phyloP scores from a whole-genome alignment of 176 grass and related monocot genomes.

The Oryza glumipatula region DNA sequence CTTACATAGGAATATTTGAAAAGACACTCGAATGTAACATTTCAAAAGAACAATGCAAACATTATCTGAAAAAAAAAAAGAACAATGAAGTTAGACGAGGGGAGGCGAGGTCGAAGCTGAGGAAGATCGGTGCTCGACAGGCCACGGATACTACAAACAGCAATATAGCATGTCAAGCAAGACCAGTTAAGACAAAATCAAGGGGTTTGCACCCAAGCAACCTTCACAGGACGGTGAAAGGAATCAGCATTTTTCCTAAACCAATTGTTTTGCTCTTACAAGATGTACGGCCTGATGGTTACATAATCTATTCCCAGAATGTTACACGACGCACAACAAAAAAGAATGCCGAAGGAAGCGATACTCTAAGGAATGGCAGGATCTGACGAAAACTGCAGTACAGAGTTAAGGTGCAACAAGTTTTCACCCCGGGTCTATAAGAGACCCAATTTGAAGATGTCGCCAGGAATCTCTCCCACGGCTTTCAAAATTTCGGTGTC shows the following conservation, averaged over 20 bases:
- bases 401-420: conserved; percentile 12
- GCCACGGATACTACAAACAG: not conserved
- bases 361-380: not conserved
- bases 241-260: conserved; percentile 44
- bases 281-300: conserved; percentile 11
- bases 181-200: not conserved
- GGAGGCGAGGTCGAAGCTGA: too few relatives aligned
- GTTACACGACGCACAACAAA: conserved; percentile 19
- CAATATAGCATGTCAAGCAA: not conserved
- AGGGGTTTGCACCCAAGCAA: not conserved
- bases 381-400: not conserved
- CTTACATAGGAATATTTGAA: too few relatives aligned
- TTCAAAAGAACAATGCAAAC: too few relatives aligned
- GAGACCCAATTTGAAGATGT: not conserved
- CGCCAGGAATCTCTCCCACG: not conserved
- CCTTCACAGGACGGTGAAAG: conserved; percentile 8
- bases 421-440: not conserved
- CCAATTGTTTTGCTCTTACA: conserved; percentile 30
- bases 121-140: not conserved
- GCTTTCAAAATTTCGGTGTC: conserved; percentile 31
- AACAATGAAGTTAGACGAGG: too few relatives aligned
- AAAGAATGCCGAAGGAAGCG: conserved; percentile 18
- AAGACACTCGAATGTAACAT: too few relatives aligned
- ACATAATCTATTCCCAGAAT: conserved; percentile 24
- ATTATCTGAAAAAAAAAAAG: too few relatives aligned